Percentiles rank a stretch among this genome's conserved stretches.
Evolutionary conservation across 495 filamentous ascomycete species (phyloP).

Genomic region (Terfezia boudieri): DNA sequence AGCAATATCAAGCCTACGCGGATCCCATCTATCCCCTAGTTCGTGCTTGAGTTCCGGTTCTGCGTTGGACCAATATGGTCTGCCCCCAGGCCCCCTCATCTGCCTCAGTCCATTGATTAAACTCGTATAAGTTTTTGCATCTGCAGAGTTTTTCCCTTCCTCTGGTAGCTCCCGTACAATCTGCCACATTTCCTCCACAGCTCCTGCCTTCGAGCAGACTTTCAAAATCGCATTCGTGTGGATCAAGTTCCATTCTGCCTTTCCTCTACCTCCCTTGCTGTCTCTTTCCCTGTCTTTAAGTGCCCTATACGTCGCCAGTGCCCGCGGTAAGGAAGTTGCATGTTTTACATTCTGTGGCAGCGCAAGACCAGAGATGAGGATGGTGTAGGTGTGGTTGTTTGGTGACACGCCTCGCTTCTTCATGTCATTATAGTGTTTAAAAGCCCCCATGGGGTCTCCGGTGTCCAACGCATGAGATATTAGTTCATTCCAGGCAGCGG

Average conservation of each 20-base stretch:
- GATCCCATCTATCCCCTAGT: slow-evolving; percentile 11
- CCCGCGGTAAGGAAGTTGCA: slow-evolving; percentile 26
- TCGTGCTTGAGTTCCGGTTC: neutral
- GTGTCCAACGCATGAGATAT: slow-evolving; percentile 37
- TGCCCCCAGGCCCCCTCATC: slow-evolving; percentile 5
- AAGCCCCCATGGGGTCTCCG: neutral
- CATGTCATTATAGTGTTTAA: slow-evolving; percentile 38
- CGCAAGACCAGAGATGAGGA: slow-evolving; percentile 55
- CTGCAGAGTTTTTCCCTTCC: slow-evolving; percentile 34
- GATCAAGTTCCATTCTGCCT: slow-evolving; percentile 42
- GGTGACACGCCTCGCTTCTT: slow-evolving; percentile 68
- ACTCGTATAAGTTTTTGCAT: slow-evolving; percentile 52
- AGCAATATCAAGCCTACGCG: slow-evolving; percentile 21
- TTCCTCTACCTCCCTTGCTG: slow-evolving; percentile 24
- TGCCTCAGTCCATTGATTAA: slow-evolving; percentile 39
- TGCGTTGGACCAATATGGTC: neutral
- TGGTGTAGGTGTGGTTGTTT: slow-evolving; percentile 55
- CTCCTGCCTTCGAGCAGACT: slow-evolving; percentile 43
- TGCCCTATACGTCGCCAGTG: slow-evolving; percentile 46
- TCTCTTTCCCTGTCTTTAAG: slow-evolving; percentile 27
- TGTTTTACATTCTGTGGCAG: slow-evolving; percentile 29
- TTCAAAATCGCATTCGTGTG: slow-evolving; percentile 73
- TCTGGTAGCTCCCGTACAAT: slow-evolving; percentile 43
- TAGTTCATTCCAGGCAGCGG: slow-evolving; percentile 16
- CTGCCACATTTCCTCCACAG: slow-evolving; percentile 55